phyloP scores from a whole-genome alignment of 495 filamentous ascomycete species.

The Tuber indicum region DNA sequence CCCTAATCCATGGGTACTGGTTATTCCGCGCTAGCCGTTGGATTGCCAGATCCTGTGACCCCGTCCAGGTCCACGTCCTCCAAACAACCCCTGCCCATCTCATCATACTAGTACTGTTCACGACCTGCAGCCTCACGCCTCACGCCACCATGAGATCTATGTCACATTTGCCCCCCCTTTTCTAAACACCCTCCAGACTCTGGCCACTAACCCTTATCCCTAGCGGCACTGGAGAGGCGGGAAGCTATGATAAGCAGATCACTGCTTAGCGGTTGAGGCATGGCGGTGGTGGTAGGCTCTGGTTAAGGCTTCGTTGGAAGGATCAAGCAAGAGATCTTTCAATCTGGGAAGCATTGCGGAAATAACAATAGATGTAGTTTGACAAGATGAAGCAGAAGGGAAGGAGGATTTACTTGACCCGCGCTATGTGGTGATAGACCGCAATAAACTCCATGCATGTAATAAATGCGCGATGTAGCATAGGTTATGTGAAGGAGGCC shows the following conservation, averaged over 20 bases:
- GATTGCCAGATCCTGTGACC: background rate
- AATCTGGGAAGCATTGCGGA: background rate
- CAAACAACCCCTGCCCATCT: background rate
- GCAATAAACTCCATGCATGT: background rate
- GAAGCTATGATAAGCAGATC: background rate
- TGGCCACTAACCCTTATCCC: background rate
- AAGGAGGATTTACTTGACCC: background rate
- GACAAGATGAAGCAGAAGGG: background rate
- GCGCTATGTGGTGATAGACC: background rate
- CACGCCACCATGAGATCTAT: background rate
- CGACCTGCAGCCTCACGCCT: too few relatives aligned
- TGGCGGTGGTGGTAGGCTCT: background rate
- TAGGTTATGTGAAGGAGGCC: background rate
- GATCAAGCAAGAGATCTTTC: background rate
- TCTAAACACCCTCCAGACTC: background rate
- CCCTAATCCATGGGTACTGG: background rate
- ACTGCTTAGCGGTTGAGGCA: background rate
- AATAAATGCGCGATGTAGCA: background rate
- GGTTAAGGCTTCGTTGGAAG: background rate
- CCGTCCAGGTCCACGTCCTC: background rate
- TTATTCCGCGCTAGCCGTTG: background rate
- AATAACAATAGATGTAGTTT: background rate
- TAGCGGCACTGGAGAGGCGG: background rate
- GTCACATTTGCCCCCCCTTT: background rate
- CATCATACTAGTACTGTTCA: too few relatives aligned